Conservation (phyloP, 106 monocot species). For the Allium cepa region DNA sequence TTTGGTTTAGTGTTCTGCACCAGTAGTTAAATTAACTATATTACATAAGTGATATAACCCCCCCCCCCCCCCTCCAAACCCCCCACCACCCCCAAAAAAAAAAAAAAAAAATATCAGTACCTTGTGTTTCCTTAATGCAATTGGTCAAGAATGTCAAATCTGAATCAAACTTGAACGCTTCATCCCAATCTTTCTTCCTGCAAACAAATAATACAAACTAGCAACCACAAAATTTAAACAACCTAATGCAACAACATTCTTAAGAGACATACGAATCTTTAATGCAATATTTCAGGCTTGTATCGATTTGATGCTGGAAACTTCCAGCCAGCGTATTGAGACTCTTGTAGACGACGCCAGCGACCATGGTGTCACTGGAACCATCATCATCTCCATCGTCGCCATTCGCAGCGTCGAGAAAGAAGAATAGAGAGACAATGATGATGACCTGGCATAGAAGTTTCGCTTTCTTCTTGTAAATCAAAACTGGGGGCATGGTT, state of each 20-base stretch:
- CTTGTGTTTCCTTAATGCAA: slow-evolving; percentile 26
- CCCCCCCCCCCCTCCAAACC: too few relatives aligned
- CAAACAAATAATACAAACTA: background rate
- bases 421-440: too few relatives aligned
- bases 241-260: background rate
- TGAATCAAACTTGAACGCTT: slow-evolving; percentile 58
- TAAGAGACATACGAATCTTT: slow-evolving; percentile 15
- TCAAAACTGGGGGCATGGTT: too few relatives aligned
- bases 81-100: too few relatives aligned
- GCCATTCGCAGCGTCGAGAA: background rate
- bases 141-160: slow-evolving; percentile 38
- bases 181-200: slow-evolving; percentile 60
- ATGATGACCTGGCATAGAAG: too few relatives aligned
- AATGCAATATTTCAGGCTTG: slow-evolving; percentile 17
- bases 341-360: slow-evolving; percentile 10
- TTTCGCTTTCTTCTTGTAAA: too few relatives aligned
- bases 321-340: slow-evolving; percentile 9
- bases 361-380: slow-evolving; percentile 3
- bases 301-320: slow-evolving; percentile 11
- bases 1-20: background rate
- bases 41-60: background rate
- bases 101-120: background rate
- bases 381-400: slow-evolving; percentile 4
- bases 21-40: background rate
- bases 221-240: background rate